phyloP scores from a whole-genome alignment of 2,329 filamentous ascomycete genomes.

The Pyrenochaeta sp. region DNA sequence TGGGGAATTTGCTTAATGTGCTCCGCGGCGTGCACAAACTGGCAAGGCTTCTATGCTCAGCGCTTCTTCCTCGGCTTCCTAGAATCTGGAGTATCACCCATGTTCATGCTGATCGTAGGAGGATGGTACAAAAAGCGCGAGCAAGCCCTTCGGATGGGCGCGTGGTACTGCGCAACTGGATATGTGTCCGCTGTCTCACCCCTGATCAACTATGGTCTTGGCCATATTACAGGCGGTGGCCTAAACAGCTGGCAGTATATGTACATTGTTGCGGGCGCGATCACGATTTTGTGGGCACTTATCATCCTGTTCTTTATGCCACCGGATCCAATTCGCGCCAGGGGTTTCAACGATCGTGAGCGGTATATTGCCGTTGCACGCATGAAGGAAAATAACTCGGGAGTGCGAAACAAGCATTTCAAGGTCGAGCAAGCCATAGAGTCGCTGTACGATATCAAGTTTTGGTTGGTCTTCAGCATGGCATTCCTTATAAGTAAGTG shows the following conservation, averaged over 20 bases:
- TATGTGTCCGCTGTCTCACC: slow-evolving; percentile 40
- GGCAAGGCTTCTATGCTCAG: slow-evolving; percentile 59
- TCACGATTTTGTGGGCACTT: slow-evolving; percentile 37
- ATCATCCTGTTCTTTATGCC: slow-evolving; percentile 52
- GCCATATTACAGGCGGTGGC: slow-evolving; percentile 33
- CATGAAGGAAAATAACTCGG: slow-evolving; percentile 77
- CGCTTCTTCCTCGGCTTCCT: slow-evolving; percentile 64
- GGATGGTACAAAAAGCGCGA: slow-evolving; percentile 66
- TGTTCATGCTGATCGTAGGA: slow-evolving; percentile 63
- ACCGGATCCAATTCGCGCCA: slow-evolving; percentile 52
- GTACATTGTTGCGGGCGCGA: slow-evolving; percentile 41
- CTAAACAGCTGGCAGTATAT: slow-evolving; percentile 42
- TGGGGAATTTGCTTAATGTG: slow-evolving; percentile 61
- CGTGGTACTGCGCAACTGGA: slow-evolving; percentile 68
- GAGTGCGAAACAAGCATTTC: slow-evolving; percentile 73
- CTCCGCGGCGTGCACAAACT: slow-evolving; percentile 59
- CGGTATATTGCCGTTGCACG: slow-evolving; percentile 68
- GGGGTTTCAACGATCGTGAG: slow-evolving; percentile 48
- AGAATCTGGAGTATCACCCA: slow-evolving; percentile 63
- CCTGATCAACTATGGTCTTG: slow-evolving; percentile 44
- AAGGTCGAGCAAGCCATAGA: slow-evolving; percentile 71
- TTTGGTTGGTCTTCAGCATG: slow-evolving; percentile 55
- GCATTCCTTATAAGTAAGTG: slow-evolving; percentile 25
- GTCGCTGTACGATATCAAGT: slow-evolving; percentile 63
- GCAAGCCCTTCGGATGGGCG: slow-evolving; percentile 68